These are phyloP conservation scores for Gnaphalium uliginosum DNA, from an alignment of 129 eudicot genomes.

Conservation along the genomic window DNA sequence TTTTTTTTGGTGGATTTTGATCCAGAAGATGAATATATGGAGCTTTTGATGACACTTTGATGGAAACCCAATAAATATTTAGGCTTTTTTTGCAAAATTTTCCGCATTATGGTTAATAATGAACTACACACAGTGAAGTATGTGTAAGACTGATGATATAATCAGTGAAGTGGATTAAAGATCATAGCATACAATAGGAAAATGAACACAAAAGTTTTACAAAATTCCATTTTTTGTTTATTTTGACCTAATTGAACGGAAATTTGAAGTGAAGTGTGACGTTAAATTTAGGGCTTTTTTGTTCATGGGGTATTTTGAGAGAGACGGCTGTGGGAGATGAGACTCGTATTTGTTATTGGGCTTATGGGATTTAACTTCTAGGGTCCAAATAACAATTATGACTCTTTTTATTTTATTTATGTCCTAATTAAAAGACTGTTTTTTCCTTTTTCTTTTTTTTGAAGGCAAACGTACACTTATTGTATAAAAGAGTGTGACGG, in stretches of 20 bases:
- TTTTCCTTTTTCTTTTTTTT: no score
- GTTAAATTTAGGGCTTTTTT: constrained; percentile 16
- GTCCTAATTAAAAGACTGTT: no score
- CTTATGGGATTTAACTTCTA: no score
- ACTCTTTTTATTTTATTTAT: no score
- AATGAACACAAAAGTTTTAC: not conserved
- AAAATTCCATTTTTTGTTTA: not conserved
- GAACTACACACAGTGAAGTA: not conserved
- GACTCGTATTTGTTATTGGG: not conserved
- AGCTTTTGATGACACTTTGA: constrained; percentile 18
- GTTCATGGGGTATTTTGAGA: constrained; percentile 12
- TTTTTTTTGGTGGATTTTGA: constrained; percentile 30
- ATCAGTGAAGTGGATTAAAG: constrained; percentile 10
- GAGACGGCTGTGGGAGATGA: constrained; percentile 8
- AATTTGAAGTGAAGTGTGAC: not conserved
- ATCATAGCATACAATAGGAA: constrained; percentile 11
- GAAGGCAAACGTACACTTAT: no score
- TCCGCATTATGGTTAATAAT: constrained; percentile 22
- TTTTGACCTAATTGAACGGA: constrained; percentile 7
- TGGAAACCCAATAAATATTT: constrained; percentile 14
- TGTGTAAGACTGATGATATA: constrained; percentile 10
- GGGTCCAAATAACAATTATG: no score
- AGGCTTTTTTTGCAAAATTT: constrained; percentile 21
- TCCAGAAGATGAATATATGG: constrained; percentile 12
- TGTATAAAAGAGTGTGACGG: no score